Evolutionary conservation across 1,139 yeast genomes (phyloP).

Genomic region (Suhomyces guaymorum): DNA sequence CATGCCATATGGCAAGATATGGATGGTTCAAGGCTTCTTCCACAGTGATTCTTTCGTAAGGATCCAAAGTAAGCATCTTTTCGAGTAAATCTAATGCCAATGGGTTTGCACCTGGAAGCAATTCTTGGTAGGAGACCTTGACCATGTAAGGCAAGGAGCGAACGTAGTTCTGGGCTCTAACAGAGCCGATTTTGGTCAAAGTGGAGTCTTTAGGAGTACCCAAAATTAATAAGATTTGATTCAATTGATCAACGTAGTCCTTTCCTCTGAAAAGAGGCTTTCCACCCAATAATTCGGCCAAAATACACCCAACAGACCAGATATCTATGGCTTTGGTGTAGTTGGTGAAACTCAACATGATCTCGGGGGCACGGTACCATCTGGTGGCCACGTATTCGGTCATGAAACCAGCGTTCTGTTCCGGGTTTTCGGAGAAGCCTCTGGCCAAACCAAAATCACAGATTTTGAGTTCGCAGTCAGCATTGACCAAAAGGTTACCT

Average conservation of each 20-base stretch:
- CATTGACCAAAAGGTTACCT: constrained; percentile 87
- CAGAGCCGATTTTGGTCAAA: constrained; percentile 78
- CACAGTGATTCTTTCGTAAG: constrained; percentile 81
- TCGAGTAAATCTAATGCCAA: constrained; percentile 82
- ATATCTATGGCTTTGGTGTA: constrained; percentile 95
- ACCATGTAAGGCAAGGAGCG: constrained; percentile 82
- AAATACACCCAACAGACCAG: constrained; percentile 96
- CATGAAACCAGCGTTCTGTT: constrained; percentile 83
- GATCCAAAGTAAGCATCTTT: constrained; percentile 84
- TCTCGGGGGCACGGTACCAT: constrained; percentile 98
- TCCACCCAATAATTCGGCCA: constrained; percentile 91
- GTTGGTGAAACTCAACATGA: constrained; percentile 89
- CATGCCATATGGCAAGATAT: constrained; percentile 91
- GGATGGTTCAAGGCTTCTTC: constrained; percentile 90
- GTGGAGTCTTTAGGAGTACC: constrained; percentile 93
- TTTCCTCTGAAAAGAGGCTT: constrained; percentile 91
- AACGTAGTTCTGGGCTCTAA: constrained; percentile 89
- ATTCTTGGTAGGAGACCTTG: constrained; percentile 67
- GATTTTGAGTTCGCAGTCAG: constrained; percentile 93
- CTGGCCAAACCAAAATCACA: constrained; percentile 97
- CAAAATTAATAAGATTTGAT: constrained; percentile 77
- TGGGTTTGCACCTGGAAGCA: constrained; percentile 86
- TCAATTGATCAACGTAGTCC: constrained; percentile 93
- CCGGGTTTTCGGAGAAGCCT: constrained; percentile 86
- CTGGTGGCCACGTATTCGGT: constrained; percentile 97